Evolutionary conservation across 257 asterid species (phyloP), one percentile per base, ranked within the genome.

Genomic region (Linaria vulgaris): DNA sequence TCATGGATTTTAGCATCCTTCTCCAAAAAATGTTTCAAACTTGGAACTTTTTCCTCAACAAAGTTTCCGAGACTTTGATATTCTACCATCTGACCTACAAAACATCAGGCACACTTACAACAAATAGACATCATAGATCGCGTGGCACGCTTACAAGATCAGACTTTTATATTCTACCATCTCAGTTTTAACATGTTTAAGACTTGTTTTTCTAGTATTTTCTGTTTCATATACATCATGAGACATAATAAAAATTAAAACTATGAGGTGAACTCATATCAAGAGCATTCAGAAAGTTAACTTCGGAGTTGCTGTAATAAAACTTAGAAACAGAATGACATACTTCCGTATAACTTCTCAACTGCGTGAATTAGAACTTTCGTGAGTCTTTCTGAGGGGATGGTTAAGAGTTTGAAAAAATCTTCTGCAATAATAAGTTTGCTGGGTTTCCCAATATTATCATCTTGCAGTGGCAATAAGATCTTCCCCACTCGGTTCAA

Each of bases 401-500:
- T 78, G 74, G 60, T 72, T 52, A 76, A 78, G 67, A 88, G 88
- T 72, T 82, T 76, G 77, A 91, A 91, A 74, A 96, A 91, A 72
- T 91, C 98, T 61, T 88, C 85, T 51, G 98, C 95, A 50, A 91
- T 67, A 16, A 86, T 55, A 72, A 91, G 41, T 38, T 71, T 81
- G 63, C 63, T 51, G 15, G 76, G 80, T 56, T 59, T 56, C 6
- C 47, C 30, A 8, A 69, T 37, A 74, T 53, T 22, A 57, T 58
- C 73, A 34, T 77, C 83, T 20, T 61, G 67, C 65, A 76, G 14
- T 55, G 47, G 78, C 75, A 88, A 45, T 63, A 91, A 76, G 64
- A 88, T 47, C 56, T 78, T 74, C 21, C 96, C 98, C 22, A 88
- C 95, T 59, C 64, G 78, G 74, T 77, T 91, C 88, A 91, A 83